phyloP scores from a whole-genome alignment of 1,139 yeast species.

The Magnusiomyces ingens region DNA sequence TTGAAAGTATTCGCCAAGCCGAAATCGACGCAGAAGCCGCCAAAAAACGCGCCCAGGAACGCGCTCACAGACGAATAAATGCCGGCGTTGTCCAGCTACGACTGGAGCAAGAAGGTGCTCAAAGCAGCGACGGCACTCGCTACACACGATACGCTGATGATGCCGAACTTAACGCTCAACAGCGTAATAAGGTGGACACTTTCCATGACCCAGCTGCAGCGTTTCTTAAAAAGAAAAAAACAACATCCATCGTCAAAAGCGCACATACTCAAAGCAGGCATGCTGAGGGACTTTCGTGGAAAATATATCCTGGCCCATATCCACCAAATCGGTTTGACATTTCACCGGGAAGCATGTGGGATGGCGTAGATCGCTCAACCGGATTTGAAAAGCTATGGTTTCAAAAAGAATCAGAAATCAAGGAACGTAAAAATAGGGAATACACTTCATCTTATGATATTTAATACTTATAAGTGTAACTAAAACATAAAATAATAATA shows the following conservation, averaged over 20 bases:
- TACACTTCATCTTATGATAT: constrained; percentile 33
- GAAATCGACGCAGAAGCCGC: constrained; percentile 29
- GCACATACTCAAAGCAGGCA: constrained; percentile 8
- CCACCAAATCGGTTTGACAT: constrained; percentile 71
- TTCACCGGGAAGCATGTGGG: constrained; percentile 83
- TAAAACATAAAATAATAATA: not conserved
- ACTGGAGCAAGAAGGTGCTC: constrained; percentile 24
- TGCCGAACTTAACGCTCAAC: constrained; percentile 10
- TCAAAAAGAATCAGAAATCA: constrained; percentile 44
- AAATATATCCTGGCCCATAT: constrained; percentile 43
- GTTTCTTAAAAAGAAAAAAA: constrained; percentile 33
- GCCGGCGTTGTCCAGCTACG: constrained; percentile 42
- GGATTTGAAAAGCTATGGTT: constrained; percentile 77
- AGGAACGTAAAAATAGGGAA: constrained; percentile 34
- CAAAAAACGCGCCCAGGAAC: constrained; percentile 15
- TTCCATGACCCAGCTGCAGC: constrained; percentile 66
- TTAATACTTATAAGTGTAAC: constrained; percentile 11
- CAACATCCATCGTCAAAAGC: not conserved
- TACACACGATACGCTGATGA: constrained; percentile 22
- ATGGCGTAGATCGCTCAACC: constrained; percentile 83
- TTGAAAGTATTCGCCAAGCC: constrained; percentile 30
- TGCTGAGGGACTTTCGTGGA: constrained; percentile 36
- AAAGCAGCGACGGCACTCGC: constrained; percentile 28
- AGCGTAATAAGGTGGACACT: constrained; percentile 27
- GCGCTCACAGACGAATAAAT: constrained; percentile 33